These are phyloP conservation scores for Zygosaccharomyces pseudobailii DNA, from an alignment of 1,139 yeast species.

Conservation along the genomic window DNA sequence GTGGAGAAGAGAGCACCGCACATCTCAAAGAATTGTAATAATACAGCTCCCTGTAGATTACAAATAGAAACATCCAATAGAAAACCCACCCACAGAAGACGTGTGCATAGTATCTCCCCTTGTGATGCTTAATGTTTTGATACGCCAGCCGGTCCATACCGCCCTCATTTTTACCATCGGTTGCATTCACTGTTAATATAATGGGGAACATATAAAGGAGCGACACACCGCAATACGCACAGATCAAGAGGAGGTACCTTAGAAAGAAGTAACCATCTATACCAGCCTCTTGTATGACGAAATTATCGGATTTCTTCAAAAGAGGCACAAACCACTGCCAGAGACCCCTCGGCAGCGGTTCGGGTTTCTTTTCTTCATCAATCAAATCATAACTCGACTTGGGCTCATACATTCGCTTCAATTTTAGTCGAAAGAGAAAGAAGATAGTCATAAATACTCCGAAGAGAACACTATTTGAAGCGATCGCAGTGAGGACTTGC, in stretches of 20 bases:
- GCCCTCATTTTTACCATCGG: constrained; percentile 47
- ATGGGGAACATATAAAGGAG: constrained; percentile 51
- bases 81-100: constrained; percentile 75
- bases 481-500: constrained; percentile 57
- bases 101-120: constrained; percentile 71
- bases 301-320: constrained; percentile 56
- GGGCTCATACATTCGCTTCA: constrained; percentile 64
- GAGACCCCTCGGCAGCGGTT: constrained; percentile 57
- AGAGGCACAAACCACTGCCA: constrained; percentile 58
- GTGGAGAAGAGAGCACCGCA: constrained; percentile 76
- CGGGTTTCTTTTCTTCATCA: constrained; percentile 57
- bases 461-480: constrained; percentile 52
- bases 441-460: constrained; percentile 51
- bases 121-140: constrained; percentile 54
- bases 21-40: constrained; percentile 77
- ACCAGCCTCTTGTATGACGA: constrained; percentile 67
- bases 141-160: constrained; percentile 81
- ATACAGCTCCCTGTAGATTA: constrained; percentile 75
- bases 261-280: constrained; percentile 69
- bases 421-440: constrained; percentile 48
- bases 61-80: constrained; percentile 63
- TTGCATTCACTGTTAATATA: constrained; percentile 61
- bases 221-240: constrained; percentile 37
- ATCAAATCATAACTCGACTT: constrained; percentile 55
- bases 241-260: constrained; percentile 50